Evolutionary conservation across 2,329 filamentous ascomycete species (phyloP).

Genomic region (Monosporascus sp.): DNA sequence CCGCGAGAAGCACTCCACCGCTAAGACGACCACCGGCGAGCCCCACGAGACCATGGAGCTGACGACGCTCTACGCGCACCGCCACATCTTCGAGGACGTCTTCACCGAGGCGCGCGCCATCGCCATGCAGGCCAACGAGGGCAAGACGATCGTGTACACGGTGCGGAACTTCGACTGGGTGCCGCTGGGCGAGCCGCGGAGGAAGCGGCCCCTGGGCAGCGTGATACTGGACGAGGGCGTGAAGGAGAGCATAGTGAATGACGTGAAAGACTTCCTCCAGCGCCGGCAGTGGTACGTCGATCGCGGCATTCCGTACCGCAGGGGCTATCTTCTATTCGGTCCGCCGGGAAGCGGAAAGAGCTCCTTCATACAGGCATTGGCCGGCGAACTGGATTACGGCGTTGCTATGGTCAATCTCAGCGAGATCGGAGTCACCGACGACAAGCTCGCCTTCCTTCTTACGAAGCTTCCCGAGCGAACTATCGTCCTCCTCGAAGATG

Average conservation of each 20-base stretch:
- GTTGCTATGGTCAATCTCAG: conserved; percentile 90
- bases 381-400: conserved; percentile 86
- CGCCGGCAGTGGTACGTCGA: conserved; percentile 86
- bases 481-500: conserved; percentile 80
- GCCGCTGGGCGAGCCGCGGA: conserved; percentile 74
- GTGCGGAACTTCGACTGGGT: conserved; percentile 81
- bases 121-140: conserved; percentile 74
- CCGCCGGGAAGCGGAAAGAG: conserved; percentile 91
- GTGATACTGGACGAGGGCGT: conserved; percentile 87
- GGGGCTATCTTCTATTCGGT: conserved; percentile 84
- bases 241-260: conserved; percentile 71
- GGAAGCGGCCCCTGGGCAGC: conserved; percentile 81
- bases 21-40: conserved; percentile 74
- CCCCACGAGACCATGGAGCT: conserved; percentile 93
- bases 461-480: conserved; percentile 80
- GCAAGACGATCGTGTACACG: conserved; percentile 89
- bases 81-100: conserved; percentile 83
- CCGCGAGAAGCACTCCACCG: conserved; percentile 77
- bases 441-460: conserved; percentile 78
- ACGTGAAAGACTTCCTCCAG: conserved; percentile 75
- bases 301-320: conserved; percentile 86
- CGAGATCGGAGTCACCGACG: conserved; percentile 84
- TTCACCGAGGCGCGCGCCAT: conserved; percentile 82
- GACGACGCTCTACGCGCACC: conserved; percentile 84
- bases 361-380: conserved; percentile 91